Evolutionary conservation across 2,329 filamentous ascomycete species (phyloP), one percentile per base, ranked within the genome.

Genomic region (Alternaria alternata): DNA sequence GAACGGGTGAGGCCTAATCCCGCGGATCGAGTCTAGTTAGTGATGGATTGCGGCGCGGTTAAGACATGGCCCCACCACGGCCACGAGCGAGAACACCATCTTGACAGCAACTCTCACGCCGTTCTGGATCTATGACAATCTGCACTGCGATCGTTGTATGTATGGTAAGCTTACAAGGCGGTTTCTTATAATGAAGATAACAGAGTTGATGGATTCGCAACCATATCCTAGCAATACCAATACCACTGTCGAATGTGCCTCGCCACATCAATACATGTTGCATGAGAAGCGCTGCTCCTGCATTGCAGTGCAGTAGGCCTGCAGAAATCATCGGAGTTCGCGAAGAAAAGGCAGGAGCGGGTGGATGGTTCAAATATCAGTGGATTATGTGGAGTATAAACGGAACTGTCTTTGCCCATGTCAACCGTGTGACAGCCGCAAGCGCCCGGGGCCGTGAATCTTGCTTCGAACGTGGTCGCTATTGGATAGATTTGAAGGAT

Each of bases 401-500:
- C 30, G 7, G 5, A 16, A n/a, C 16, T 24, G 46, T 48, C 2
- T 34, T 12, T 24, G 46, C 46, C 18, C 18, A 48, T 34, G 30
- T 36, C 18, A 48, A 18, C 30, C 18, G 7, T 20, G 30, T 30
- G 46, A n/a, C 18, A 36, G 14, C 12, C 30, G 46, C 30, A 34
- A 48, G 46, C 46, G 46, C 46, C 30, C 16, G 18, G 46, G 18
- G 30, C 30, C 30, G 18, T 7, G 46, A 16, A 36, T 48, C 14
- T 46, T 18, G 11, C 51, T 44, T 11, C 26, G 7, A 12, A 71
- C 71, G 69, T 63, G 68, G 43, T 65, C 65, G 61, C 66, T 73
- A 36, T 36, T 48, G 46, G 30, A 11, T 24, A 48, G 16, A 5
- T 36, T 34, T 1, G 5, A 7, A 16, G 12, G 18, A 9, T 48